Evolutionary conservation across 148 eudicot genomes (phyloP).

Genomic region (Fagopyrum homotropicum): DNA sequence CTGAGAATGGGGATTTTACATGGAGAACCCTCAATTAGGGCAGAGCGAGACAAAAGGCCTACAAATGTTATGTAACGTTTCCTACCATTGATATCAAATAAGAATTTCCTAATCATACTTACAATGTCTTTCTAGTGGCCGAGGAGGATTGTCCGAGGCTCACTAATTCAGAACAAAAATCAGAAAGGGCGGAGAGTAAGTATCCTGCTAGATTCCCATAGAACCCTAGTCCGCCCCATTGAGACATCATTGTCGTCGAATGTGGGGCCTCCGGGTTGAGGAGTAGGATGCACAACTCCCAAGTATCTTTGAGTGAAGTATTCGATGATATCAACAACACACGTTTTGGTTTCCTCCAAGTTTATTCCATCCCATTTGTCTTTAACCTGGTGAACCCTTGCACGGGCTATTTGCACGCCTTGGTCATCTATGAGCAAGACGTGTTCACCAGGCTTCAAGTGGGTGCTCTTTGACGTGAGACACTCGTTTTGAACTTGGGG

Average conservation of each 20-base stretch:
- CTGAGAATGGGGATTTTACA: background rate
- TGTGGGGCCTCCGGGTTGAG: slow-evolving; percentile 37
- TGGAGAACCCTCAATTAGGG: slow-evolving; percentile 3
- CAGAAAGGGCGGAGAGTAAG: slow-evolving; percentile 19
- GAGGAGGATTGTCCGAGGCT: background rate
- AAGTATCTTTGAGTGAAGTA: slow-evolving; percentile 36
- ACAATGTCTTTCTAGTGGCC: background rate
- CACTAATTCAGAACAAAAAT: too few species aligned
- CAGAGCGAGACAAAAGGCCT: slow-evolving; percentile 1
- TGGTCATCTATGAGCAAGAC: slow-evolving; percentile 48
- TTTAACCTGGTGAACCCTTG: slow-evolving; percentile 54
- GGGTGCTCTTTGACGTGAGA: background rate
- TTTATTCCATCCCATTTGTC: slow-evolving; percentile 54
- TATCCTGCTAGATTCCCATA: slow-evolving; percentile 62
- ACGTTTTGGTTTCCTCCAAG: slow-evolving; percentile 47
- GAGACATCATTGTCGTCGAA: slow-evolving; percentile 49
- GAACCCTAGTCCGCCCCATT: slow-evolving; percentile 46
- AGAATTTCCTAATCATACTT: slow-evolving; percentile 6
- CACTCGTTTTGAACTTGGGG: slow-evolving; percentile 1
- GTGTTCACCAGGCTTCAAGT: slow-evolving; percentile 49
- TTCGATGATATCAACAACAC: slow-evolving; percentile 69
- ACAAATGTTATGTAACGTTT: background rate
- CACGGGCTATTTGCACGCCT: slow-evolving; percentile 66
- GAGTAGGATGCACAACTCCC: slow-evolving; percentile 46
- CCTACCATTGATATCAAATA: background rate